Evolutionary conservation across 495 filamentous ascomycete genomes (phyloP), one percentile per base, ranked within the genome.

Genomic region (Clavariopsis aquatica): DNA sequence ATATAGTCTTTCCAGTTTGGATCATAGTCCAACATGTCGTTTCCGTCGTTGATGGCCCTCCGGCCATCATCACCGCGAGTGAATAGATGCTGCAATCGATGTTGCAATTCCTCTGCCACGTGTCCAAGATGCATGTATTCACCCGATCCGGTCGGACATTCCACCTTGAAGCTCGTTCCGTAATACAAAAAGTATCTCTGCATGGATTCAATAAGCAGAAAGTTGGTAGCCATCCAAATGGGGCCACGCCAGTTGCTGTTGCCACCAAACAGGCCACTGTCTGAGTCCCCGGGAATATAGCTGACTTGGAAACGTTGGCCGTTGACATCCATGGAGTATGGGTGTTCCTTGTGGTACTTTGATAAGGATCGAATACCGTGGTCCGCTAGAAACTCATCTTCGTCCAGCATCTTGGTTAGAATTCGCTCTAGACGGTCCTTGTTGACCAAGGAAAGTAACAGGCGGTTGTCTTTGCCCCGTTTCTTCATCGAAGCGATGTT

Each of bases 191-290:
- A 93, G 79, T 96, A 97, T 31, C 93, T 85, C 57, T 93, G 88
- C 4, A 96, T 81, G 1, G 92, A 93, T 74, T 98, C 93, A 58
- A 98, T 88, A 15, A 98, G 85, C 49, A 98, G 79, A 80, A 96
- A 96, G 71, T 98, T 98, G 76, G 96, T 92, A 66, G 91, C 94
- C 26, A 97, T 80, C 93, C 93, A 98, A 69, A 96, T 93, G 0
- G 94, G 93, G 1, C 87, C 83, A 68, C 93, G 85, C 93, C 93
- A 98, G 77, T 98, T 98, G 76, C 91, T 96, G 81, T 98, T 98
- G 29, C 93, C 93, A 41, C 93, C 93, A 70, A 98, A 98, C 13
- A 98, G 82, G 2, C 89, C 87, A 68, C 89, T 94, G 78, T 97
- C 91, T 0, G 93, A 96, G 72, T 98, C 94, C 17, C 93, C 94